Evolutionary conservation across 2,329 filamentous ascomycete species (phyloP).

Genomic region (Incumbomyces lentus): DNA sequence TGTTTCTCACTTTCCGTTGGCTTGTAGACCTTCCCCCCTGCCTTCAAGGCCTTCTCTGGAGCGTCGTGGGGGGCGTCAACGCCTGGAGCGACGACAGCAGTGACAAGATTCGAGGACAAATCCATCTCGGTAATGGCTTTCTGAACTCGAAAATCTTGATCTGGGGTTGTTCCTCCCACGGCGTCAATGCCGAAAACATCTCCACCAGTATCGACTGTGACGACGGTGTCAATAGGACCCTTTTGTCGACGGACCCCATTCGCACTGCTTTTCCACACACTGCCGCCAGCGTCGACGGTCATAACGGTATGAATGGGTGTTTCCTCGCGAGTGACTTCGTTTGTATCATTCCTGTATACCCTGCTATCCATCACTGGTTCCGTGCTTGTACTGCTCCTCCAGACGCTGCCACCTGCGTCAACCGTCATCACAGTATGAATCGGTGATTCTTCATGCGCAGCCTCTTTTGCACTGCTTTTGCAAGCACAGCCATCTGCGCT

Average conservation of each 20-base stretch:
- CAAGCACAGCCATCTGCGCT: too few relatives aligned
- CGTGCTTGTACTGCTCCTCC: not conserved
- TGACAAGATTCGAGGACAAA: slow-evolving; percentile 13
- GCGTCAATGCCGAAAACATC: slow-evolving; percentile 8
- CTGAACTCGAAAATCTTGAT: slow-evolving; percentile 18
- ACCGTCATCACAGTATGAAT: slow-evolving; percentile 12
- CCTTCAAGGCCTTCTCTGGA: slow-evolving; percentile 12
- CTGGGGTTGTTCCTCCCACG: slow-evolving; percentile 11
- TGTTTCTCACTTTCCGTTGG: slow-evolving; percentile 11
- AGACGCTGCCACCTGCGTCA: slow-evolving; percentile 21
- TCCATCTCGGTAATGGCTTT: slow-evolving; percentile 2
- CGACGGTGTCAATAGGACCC: not conserved
- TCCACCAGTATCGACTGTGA: not conserved
- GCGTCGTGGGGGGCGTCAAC: slow-evolving; percentile 17
- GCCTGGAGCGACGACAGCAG: slow-evolving; percentile 17
- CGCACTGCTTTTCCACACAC: too few relatives aligned
- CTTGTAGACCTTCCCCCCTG: slow-evolving; percentile 15
- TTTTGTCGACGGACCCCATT: too few relatives aligned
- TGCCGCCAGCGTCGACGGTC: too few relatives aligned
- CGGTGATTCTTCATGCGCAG: slow-evolving; percentile 1
- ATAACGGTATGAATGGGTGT: too few relatives aligned
- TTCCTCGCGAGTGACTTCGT: too few relatives aligned
- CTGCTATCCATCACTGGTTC: too few relatives aligned
- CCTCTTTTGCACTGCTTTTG: not conserved
- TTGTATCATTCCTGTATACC: too few relatives aligned